phyloP scores from a whole-genome alignment of 495 filamentous ascomycete species.

The Neurospora tetraspora region DNA sequence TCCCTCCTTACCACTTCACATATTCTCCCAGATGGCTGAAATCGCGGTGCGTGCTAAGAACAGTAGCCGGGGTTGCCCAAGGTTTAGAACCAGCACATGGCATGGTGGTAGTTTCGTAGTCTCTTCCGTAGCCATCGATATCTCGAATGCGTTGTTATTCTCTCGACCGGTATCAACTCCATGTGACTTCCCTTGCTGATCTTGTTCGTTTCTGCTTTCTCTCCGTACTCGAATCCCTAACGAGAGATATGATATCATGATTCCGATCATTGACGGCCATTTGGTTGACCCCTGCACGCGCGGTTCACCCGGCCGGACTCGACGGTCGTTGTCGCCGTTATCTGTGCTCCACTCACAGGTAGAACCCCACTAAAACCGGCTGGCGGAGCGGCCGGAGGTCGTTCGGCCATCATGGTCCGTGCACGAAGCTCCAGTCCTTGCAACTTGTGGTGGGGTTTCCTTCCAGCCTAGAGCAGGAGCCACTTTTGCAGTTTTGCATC shows the following conservation, averaged over 20 bases:
- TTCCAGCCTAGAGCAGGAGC: neutral
- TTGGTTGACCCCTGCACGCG: neutral
- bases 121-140: neutral
- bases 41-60: neutral
- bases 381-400: neutral
- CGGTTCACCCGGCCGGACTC: neutral
- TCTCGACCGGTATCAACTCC: neutral
- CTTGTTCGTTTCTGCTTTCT: neutral
- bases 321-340: neutral
- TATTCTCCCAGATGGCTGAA: neutral
- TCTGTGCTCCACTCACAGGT: neutral
- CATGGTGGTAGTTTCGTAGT: neutral
- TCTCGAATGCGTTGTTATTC: neutral
- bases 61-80: neutral
- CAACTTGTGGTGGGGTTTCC: neutral
- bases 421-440: neutral
- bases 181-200: neutral
- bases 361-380: neutral
- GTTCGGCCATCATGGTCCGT: neutral
- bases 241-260: neutral
- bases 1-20: neutral
- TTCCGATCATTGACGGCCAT: neutral
- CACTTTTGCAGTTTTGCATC: neutral
- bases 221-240: neutral
- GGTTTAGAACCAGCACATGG: neutral